These are phyloP conservation scores for Fusarium aywerte DNA, from an alignment of 2,329 filamentous ascomycete genomes.

Conservation along the genomic window DNA sequence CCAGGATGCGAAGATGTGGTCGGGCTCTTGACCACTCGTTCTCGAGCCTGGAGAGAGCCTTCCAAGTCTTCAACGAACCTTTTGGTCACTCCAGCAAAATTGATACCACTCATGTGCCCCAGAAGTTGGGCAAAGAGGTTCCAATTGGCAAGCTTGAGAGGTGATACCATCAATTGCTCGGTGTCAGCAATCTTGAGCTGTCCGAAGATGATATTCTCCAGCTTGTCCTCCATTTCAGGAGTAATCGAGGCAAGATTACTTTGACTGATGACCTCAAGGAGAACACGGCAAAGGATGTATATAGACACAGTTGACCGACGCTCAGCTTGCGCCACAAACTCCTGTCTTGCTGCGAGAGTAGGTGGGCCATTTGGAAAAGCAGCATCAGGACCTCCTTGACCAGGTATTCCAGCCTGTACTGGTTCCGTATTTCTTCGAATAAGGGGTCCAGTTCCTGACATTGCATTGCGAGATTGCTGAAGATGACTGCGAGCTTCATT, in stretches of 20 bases:
- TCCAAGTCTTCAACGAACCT: conserved; percentile 87
- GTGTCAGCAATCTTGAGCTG: conserved; percentile 90
- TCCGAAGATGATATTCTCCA: conserved; percentile 96
- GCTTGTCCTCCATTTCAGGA: conserved; percentile 89
- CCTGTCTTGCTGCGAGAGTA: conserved; percentile 65
- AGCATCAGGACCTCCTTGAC: conserved; percentile 43
- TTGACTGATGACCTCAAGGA: conserved; percentile 94
- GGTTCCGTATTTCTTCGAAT: conserved; percentile 81
- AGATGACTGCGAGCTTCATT: conserved; percentile 71
- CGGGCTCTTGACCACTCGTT: conserved; percentile 76
- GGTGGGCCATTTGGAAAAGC: conserved; percentile 52
- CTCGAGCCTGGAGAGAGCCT: conserved; percentile 71
- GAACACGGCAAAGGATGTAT: conserved; percentile 91
- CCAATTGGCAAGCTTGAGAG: conserved; percentile 93
- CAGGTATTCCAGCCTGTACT: conserved; percentile 56
- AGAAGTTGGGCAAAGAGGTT: conserved; percentile 91
- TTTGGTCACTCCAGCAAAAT: conserved; percentile 84
- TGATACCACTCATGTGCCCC: conserved; percentile 95
- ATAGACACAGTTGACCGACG: conserved; percentile 93
- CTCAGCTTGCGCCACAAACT: conserved; percentile 82
- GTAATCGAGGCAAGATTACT: conserved; percentile 86
- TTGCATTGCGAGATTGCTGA: conserved; percentile 61
- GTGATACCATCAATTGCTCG: conserved; percentile 80
- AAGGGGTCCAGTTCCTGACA: conserved; percentile 62
- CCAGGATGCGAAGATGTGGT: conserved; percentile 59